Conservation (phyloP, 116 monocot species). For the Thalassia testudinum region DNA sequence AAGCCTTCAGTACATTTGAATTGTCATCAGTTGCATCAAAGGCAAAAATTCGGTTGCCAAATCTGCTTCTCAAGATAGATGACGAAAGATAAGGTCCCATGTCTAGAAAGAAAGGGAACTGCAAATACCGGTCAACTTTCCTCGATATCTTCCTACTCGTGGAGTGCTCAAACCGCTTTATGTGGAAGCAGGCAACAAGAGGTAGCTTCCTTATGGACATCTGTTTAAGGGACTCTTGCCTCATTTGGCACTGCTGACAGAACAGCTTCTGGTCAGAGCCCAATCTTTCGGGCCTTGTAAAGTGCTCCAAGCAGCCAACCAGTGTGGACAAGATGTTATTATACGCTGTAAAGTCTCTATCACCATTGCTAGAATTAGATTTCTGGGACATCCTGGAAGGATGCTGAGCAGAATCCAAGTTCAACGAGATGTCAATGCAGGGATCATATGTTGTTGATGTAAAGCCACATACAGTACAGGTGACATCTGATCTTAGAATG, state of each 20-base stretch:
- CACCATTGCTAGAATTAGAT: conserved; percentile 17
- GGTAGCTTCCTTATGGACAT: conserved; percentile 79
- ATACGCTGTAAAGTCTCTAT: conserved; percentile 2
- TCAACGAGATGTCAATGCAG: conserved; percentile 70
- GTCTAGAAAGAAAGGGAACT: conserved; percentile 59
- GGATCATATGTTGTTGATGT: conserved; percentile 82
- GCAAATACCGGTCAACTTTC: conserved; percentile 60
- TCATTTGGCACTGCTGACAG: conserved; percentile 57
- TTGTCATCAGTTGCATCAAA: conserved; percentile 31
- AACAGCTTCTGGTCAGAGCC: conserved; percentile 67
- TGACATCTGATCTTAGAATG: conserved; percentile 72
- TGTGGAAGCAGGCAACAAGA: conserved; percentile 63
- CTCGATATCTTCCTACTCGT: conserved; percentile 42
- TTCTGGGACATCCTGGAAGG: conserved; percentile 10
- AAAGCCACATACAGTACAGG: conserved; percentile 62
- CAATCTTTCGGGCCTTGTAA: conserved; percentile 60
- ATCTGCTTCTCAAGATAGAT: conserved; percentile 51
- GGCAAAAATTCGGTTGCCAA: conserved; percentile 44
- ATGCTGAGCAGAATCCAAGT: conserved; percentile 27
- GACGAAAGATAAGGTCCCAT: conserved; percentile 63
- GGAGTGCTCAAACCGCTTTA: conserved; percentile 78
- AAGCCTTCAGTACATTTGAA: conserved; percentile 16
- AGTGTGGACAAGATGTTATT: conserved; percentile 32
- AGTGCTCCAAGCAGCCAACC: conserved; percentile 50
- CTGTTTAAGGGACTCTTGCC: conserved; percentile 74